These are phyloP conservation scores for Cyberlindnera mississippiensis DNA, from an alignment of 805 yeast species.

Conservation along the genomic window DNA sequence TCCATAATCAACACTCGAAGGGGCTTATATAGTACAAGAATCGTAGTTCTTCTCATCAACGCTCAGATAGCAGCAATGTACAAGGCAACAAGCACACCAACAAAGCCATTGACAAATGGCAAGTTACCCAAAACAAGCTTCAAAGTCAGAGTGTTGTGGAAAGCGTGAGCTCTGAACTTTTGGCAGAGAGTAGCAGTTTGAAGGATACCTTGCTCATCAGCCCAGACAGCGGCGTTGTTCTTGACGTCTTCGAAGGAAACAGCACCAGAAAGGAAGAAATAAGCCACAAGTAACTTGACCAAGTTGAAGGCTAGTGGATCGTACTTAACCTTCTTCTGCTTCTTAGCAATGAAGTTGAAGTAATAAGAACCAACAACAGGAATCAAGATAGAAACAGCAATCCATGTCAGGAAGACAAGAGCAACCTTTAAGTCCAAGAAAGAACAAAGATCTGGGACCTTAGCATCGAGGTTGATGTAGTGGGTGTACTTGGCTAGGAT, in stretches of 20 bases:
- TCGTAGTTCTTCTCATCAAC: not conserved
- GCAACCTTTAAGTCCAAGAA: conserved; percentile 22
- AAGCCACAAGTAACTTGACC: conserved; percentile 41
- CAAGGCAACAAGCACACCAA: conserved; percentile 33
- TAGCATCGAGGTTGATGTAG: conserved; percentile 12
- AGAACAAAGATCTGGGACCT: conserved; percentile 19
- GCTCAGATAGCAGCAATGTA: conserved; percentile 25
- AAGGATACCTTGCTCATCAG: conserved; percentile 25
- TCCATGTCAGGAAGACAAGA: conserved; percentile 26
- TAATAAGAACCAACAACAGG: conserved; percentile 28
- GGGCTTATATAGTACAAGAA: not conserved
- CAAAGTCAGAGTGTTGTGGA: conserved; percentile 26
- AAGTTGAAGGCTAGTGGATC: conserved; percentile 56
- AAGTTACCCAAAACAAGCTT: conserved; percentile 31
- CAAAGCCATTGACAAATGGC: conserved; percentile 29
- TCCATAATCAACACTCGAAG: not conserved
- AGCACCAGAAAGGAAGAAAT: conserved; percentile 29
- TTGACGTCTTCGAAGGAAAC: conserved; percentile 28
- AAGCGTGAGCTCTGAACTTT: conserved; percentile 19
- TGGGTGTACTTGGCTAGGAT: conserved; percentile 19
- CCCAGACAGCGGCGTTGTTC: conserved; percentile 28
- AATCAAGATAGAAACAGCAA: conserved; percentile 15
- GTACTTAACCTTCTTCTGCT: conserved; percentile 33
- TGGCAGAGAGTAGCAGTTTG: conserved; percentile 15
- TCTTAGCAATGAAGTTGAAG: conserved; percentile 28